Percentiles rank a stretch among this genome's conserved stretches.
Evolutionary conservation across 2,329 filamentous ascomycete genomes (phyloP).

Genomic region (Trichoderma pleuroti): DNA sequence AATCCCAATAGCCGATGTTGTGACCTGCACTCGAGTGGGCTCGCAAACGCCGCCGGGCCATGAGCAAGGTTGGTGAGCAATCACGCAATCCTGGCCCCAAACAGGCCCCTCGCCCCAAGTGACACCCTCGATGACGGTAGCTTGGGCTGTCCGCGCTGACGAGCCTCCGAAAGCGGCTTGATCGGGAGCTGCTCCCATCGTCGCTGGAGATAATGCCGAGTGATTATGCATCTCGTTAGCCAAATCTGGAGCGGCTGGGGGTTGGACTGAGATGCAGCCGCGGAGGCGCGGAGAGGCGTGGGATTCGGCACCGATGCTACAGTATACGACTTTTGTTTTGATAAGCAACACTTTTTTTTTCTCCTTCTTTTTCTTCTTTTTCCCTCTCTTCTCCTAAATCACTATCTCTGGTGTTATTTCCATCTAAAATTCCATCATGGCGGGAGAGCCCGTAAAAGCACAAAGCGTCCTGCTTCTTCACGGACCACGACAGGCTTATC

Average conservation of each 20-base stretch:
- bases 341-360: not conserved
- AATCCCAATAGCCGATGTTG: slow-evolving; percentile 1
- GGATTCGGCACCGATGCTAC: not conserved
- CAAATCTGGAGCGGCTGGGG: not conserved
- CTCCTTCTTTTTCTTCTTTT: not conserved
- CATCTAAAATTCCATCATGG: not conserved
- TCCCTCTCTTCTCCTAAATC: not conserved
- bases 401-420: not conserved
- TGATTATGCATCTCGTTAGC: slow-evolving; percentile 4
- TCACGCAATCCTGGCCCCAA: slow-evolving; percentile 16
- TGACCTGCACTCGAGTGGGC: slow-evolving; percentile 4
- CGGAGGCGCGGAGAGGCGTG: not conserved
- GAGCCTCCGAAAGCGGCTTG: slow-evolving; percentile 16
- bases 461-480: slow-evolving; percentile 18
- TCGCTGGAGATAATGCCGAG: not conserved
- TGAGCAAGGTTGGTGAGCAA: slow-evolving; percentile 18
- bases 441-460: slow-evolving; percentile 1
- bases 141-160: not conserved
- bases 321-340: not conserved
- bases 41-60: not conserved
- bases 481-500: slow-evolving; percentile 18
- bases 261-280: not conserved
- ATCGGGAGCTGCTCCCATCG: not conserved
- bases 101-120: not conserved
- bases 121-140: not conserved